Conservation (phyloP, 208 protist species). For the Porcisia hertigi region DNA sequence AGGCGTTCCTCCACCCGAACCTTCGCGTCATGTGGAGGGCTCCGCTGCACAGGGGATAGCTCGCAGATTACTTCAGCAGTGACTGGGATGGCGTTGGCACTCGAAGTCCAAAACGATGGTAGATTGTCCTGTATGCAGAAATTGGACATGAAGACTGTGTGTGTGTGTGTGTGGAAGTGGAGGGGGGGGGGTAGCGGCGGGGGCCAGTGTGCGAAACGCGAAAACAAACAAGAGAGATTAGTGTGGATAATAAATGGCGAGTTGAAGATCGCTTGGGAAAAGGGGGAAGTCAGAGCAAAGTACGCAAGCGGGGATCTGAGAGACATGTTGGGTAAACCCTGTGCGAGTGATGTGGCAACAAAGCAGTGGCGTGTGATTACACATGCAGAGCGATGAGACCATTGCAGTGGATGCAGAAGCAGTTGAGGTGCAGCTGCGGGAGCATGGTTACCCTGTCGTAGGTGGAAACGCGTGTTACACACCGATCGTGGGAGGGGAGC, state of each 20-base stretch:
- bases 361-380: not conserved
- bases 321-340: not conserved
- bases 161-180: not conserved
- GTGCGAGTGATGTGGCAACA: not conserved
- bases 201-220: no score
- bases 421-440: not conserved
- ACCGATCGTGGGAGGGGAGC: not conserved
- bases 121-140: not conserved
- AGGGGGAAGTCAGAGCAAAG: not conserved
- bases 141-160: not conserved
- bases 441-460: not conserved
- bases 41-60: slow-evolving; percentile 32
- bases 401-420: not conserved
- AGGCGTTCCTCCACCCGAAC: slow-evolving; percentile 49
- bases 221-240: not conserved
- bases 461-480: not conserved
- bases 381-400: not conserved
- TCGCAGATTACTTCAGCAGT: slow-evolving; percentile 28
- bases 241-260: not conserved
- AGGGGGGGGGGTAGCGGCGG: not conserved
- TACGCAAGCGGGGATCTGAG: not conserved
- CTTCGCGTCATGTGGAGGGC: not conserved
- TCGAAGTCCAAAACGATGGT: no score
- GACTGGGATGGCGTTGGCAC: not conserved
- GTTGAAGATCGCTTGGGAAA: no score